Base-by-base conservation (phyloP, 495 filamentous ascomycete species). In the Penicillium silybi region DNA sequence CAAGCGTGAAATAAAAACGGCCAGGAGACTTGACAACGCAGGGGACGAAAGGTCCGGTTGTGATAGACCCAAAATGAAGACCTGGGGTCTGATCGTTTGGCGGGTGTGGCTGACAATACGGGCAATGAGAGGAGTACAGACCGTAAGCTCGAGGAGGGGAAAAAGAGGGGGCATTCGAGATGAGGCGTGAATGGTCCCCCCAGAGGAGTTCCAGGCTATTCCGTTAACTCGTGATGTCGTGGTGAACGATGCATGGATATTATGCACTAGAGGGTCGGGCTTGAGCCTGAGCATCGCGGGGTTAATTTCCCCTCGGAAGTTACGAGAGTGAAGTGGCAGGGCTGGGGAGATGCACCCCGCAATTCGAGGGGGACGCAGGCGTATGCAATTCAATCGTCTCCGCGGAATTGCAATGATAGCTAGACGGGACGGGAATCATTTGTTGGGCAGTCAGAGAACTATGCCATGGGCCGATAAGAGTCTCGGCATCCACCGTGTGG, bases 331-430 rank as follows among this genome's bases (percentile, higher is more conserved):
- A 62, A 53, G 50, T 57, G 57, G 61, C 50, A 57, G 45, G 26
- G 44, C 23, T 26, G 22, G 29, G 39, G 19, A 5, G 49, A 49
- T 58, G 58, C 55, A 64, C 61, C 61, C 61, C 61, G 61, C 61
- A 62, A 58, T 56, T 43, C 23, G 16, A 18, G 35, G 29, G 29
- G 29, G 44, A 41, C 46, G 22, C 34, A 27, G 19, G 42, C 48
- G 43, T 41, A 48, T 58, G 56, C 48, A 44, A 13, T 19, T 13
- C 23, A 34, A 17, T 17, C 3, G 25, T 51, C 51, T 54, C 44
- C 51, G 47, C 40, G 51, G 44, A 40, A 16, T 22, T n/a, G 38
- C 29, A 32, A 3, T 15, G 11, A 32, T 32, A 13, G 22, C 3
- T 23, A 23, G 22, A 23, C 6, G 23, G 13, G 32, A 34, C n/a